Base-by-base conservation (phyloP, 2,329 filamentous ascomycete species). In the Aspergillus nomiae region DNA sequence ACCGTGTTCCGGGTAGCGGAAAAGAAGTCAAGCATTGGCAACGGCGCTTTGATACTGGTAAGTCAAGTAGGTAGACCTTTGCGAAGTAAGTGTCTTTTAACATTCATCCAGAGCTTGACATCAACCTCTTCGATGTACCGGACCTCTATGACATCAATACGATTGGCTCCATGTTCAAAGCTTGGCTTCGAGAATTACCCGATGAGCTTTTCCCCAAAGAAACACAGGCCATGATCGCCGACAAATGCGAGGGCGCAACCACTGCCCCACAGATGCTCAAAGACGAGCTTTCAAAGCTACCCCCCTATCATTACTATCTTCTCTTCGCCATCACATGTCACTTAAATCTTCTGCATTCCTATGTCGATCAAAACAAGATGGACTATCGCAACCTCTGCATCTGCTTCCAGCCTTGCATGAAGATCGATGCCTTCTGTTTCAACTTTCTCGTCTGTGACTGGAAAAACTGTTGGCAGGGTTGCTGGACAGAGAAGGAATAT, bases 331-430 rank as follows among this genome's bases (percentile, higher is more conserved):
- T 97, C 70, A 98, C 94, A 38, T 97, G 94, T 78, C 94, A 98
- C 73, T 88, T 98, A 56, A 97, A 93, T 71, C 86, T 97, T 30
- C 85, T 98, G 11, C 89, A 97, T 70, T 93, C 92, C 1, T 94
- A 96, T 77, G 91, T 93, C 28, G 92, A 96, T 67, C 94, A 94
- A 82, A 98, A 97, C 85, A 97, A 96, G 82, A 98, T 98, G 94
- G 92, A 96, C 75, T 97, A 94, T 75, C 89, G 92, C 74, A 97
- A 97, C 69, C 83, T 98, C 28, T 96, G 93, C 80, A 96, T 97
- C 70, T 98, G 94, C 81, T 97, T 97, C 78, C 93, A 97, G 78
- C 94, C 94, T 4, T 96, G 93, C 78, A 92, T 98, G 87, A 96
- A 94, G 80, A 95, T 98, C 63, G 94, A 98, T 73, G 90, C 90